Conservation (phyloP, 2,329 filamentous ascomycete genomes). For the Juglanconis juglandina region DNA sequence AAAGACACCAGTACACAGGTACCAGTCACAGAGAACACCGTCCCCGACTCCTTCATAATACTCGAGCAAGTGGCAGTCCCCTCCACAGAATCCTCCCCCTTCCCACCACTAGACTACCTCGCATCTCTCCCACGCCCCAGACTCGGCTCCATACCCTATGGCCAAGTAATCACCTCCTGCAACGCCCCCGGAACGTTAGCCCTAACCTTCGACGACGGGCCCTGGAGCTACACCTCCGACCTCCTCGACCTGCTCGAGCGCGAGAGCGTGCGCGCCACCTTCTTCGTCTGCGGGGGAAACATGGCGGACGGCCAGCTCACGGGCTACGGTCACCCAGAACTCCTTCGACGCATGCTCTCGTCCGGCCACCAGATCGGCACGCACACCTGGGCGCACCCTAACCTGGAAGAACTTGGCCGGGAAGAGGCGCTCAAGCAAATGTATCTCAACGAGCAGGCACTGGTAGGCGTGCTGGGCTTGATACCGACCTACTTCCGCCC, state of each 20-base stretch:
- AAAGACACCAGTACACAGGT: background rate
- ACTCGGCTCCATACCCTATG: constrained; percentile 53
- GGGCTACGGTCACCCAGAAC: constrained; percentile 15
- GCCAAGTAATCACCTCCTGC: constrained; percentile 55
- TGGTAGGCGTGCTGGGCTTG: constrained; percentile 40
- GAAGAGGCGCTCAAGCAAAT: constrained; percentile 37
- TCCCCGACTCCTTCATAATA: background rate
- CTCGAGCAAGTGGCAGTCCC: background rate
- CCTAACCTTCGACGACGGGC: constrained; percentile 66
- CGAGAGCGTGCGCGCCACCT: constrained; percentile 63
- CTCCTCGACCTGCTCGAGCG: constrained; percentile 57
- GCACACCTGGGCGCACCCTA: constrained; percentile 45
- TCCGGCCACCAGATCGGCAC: constrained; percentile 47
- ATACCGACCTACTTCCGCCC: constrained; percentile 34
- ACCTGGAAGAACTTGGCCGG: constrained; percentile 34
- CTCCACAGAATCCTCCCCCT: background rate
- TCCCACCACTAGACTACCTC: constrained; percentile 8
- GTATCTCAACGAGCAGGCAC: constrained; percentile 42
- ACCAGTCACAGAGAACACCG: background rate
- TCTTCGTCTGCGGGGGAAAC: constrained; percentile 62
- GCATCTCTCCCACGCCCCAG: constrained; percentile 47
- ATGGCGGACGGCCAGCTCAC: constrained; percentile 16
- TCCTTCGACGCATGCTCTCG: constrained; percentile 40
- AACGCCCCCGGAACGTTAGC: constrained; percentile 58
- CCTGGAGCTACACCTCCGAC: constrained; percentile 57